phyloP scores from a whole-genome alignment of 768 basidiomycete genomes.

The Russula compacta region DNA sequence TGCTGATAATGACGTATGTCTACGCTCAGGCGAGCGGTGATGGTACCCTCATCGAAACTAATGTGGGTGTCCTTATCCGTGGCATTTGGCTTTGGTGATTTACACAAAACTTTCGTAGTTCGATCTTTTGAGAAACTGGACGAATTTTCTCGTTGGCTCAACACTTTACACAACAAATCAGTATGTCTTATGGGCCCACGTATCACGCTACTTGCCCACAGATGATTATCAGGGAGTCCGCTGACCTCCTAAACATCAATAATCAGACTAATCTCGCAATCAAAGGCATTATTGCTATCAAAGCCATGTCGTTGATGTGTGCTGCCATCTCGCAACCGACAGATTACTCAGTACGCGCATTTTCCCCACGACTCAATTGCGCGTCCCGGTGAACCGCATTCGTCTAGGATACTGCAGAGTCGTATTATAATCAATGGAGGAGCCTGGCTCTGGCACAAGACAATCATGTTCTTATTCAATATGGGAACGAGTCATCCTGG shows the following conservation, averaged over 20 bases:
- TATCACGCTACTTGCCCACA: background rate
- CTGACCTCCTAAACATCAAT: background rate
- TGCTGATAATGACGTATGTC: slow-evolving; percentile 18
- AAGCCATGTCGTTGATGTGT: slow-evolving; percentile 15
- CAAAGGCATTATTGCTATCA: slow-evolving; percentile 18
- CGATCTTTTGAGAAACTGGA: slow-evolving; percentile 6
- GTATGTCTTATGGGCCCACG: background rate
- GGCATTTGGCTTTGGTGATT: background rate
- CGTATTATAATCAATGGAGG: slow-evolving; percentile 7
- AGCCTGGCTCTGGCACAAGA: slow-evolving; percentile 6
- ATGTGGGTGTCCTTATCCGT: background rate
- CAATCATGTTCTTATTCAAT: slow-evolving; percentile 8
- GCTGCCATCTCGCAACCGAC: background rate
- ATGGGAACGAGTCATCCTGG: slow-evolving; percentile 11
- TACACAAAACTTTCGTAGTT: background rate
- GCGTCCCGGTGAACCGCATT: background rate
- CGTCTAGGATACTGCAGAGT: background rate
- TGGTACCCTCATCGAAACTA: background rate
- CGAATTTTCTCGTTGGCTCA: slow-evolving; percentile 1
- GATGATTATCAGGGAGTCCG: background rate
- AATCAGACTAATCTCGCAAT: slow-evolving; percentile 17
- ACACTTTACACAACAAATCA: slow-evolving; percentile 3
- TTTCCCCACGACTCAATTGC: background rate
- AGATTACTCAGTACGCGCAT: background rate
- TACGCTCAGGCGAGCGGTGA: slow-evolving; percentile 1